Base-by-base conservation (phyloP, 768 basidiomycete species). In the Infundibulicybe gibba region DNA sequence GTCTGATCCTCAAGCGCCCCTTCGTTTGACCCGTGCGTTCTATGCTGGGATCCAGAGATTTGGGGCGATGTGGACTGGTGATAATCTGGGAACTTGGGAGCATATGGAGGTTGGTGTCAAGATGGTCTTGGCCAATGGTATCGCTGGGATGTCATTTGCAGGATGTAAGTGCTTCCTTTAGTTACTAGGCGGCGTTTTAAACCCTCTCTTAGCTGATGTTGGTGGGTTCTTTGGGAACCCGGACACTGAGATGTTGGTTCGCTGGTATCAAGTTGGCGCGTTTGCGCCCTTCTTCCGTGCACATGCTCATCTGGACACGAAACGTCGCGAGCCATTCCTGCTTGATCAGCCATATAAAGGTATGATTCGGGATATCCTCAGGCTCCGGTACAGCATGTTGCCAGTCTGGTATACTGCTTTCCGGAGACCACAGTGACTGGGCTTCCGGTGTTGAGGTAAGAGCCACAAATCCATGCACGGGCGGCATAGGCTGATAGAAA, bases 181-280 rank as follows among this genome's bases (percentile, higher is more conserved):
- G 32, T 12, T 30, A 8, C 40, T 14, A 39, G 33, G 25, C 21
- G 11, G 21, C 32, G 33, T 40, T n/a, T 51, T 17, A 47, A 49
- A 42, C 43, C 42, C 19, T 46, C 40, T 32, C 34, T 43, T 20
- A 98, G 95, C 97, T 51, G 97, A 99, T 58, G 94, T 98, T 44
- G 95, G 97, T 15, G 97, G 97, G 13, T 99, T 98, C 84, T 98
- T 98, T 60, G 94, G 95, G 14, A 94, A 98, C 64, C 94, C 97
- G 0, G 83, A 87, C 39, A 77, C 87, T 0, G 97, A 98, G 59
- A 92, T 98, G 83, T 81, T 99, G 31, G 85, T 94, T 8, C 77
- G 97, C 41, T 99, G 95, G 94, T 98, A 99, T 56, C 92, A 90
- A 69, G 89, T 95, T 42, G 97, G 97, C 19, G 81, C 83, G 1